Evolutionary conservation across 2,329 filamentous ascomycete species (phyloP).

Genomic region (Ceratocystis huliohia): DNA sequence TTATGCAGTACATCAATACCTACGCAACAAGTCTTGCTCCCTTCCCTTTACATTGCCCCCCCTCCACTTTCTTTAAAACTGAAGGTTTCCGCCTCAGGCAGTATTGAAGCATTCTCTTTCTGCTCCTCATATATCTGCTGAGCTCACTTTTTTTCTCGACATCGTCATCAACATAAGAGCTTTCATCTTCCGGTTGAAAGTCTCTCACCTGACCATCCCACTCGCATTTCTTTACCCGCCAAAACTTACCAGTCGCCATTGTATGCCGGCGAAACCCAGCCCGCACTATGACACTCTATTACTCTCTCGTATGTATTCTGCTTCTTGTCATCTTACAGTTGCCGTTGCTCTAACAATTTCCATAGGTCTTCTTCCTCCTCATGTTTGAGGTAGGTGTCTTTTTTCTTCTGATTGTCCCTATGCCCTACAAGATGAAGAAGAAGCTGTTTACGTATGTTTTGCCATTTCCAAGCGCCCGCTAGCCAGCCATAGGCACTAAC

Average conservation of each 20-base stretch:
- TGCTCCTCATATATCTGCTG: neutral
- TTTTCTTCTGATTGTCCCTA: slow-evolving; percentile 67
- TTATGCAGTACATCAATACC: neutral
- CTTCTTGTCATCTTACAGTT: neutral
- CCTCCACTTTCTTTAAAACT: slow-evolving; percentile 9
- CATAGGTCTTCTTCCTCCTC: slow-evolving; percentile 68
- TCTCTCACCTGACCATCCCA: neutral
- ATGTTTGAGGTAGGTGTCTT: slow-evolving; percentile 75
- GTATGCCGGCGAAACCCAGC: neutral
- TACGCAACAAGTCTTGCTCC: neutral
- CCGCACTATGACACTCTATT: slow-evolving; percentile 44
- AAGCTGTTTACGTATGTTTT: slow-evolving; percentile 60
- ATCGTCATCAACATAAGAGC: neutral
- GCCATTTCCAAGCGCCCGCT: neutral
- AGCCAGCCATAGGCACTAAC: slow-evolving; percentile 12
- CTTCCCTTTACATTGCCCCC: slow-evolving; percentile 3
- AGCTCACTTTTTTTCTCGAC: neutral
- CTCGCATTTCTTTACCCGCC: neutral
- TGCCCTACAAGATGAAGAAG: slow-evolving; percentile 76
- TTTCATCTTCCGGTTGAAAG: neutral
- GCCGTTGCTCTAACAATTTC: slow-evolving; percentile 10
- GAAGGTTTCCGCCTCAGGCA: slow-evolving; percentile 10
- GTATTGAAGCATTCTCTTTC: neutral
- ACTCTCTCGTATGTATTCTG: slow-evolving; percentile 36
- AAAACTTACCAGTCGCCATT: neutral